Conservation (phyloP, 2,329 filamentous ascomycete genomes). For the Cladophialophora exuberans region DNA sequence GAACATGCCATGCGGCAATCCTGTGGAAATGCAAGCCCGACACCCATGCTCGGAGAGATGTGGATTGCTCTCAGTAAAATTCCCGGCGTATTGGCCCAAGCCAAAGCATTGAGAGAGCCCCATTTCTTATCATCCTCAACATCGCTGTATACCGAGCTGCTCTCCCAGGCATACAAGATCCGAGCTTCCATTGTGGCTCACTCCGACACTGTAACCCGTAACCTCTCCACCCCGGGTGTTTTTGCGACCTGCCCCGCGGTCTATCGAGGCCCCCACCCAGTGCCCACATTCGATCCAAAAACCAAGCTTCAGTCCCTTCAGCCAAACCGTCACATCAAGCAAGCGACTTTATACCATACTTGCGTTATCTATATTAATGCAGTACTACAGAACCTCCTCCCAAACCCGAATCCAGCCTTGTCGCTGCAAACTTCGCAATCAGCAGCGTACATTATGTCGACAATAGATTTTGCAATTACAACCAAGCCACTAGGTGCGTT, state of each 20-base stretch:
- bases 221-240: conserved; percentile 10
- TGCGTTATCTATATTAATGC: conserved; percentile 6
- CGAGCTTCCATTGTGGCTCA: conserved; percentile 2
- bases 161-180: conserved; percentile 1
- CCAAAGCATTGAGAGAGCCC: neutral
- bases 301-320: neutral
- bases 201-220: neutral
- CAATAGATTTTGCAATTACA: conserved; percentile 1
- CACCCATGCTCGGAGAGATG: neutral
- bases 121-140: neutral
- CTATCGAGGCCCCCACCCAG: neutral
- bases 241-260: neutral
- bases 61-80: neutral
- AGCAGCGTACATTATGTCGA: neutral
- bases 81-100: neutral
- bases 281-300: neutral
- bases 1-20: conserved; percentile 1
- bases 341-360: conserved; percentile 1
- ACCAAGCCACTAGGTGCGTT: conserved; percentile 9
- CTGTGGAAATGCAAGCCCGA: neutral
- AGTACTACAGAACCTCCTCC: conserved; percentile 1
- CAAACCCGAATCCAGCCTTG: neutral
- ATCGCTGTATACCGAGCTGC: neutral
- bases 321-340: conserved; percentile 3
- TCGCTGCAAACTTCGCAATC: conserved; percentile 7